Evolutionary conservation across 1,284 basidiomycete genomes (phyloP), one percentile per base, ranked within the genome.

Genomic region (Ustilago trichophora): DNA sequence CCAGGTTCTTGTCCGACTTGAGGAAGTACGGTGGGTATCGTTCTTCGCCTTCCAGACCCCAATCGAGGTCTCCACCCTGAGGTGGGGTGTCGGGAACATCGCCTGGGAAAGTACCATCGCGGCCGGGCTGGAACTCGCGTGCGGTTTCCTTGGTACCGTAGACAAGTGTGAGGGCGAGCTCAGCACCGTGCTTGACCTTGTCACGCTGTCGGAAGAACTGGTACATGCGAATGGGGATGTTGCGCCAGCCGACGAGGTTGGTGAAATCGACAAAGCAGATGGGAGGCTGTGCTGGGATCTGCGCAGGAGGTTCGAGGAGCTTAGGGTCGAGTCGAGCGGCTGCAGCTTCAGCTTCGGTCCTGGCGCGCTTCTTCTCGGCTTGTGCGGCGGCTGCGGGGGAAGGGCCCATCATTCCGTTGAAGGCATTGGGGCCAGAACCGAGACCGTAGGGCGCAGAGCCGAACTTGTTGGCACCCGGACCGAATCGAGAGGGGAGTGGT

Each of bases 201-300:
- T 88, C 83, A n/a, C 92, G 88, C 79, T 91, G 89, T 77, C 93
- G 93, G 85, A 97, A 98, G 83, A 92, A 95, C 73, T 90, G 90
- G 85, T 88, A 89, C 51, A 97, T 87, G 89, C 96, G 94, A 67
- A 87, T 83, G 5, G 94, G 93, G 60, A 97, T 89, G 77, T 92
- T 91, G 33, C 85, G 86, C 82, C 96, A 88, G 13, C 95, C 94
- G 52, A 97, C 87, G 71, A 90, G 86, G 77, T 95, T 90, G 49
- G 87, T 86, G 83, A 91, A 97, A n/a, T 91, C 87, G 27, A 97
- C 88, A 52, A 97, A 86, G 45, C 94, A 87, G 53, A 97, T 84
- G 2, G 94, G 90, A 0, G 94, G 90, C 46, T 90, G 88, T 0
- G 87, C 85, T 2, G 92, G 91, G 43, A 97, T 86, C 6, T 82